Conservation (phyloP, 108 stramenopile species). For the Fragilaria crotonensis region DNA sequence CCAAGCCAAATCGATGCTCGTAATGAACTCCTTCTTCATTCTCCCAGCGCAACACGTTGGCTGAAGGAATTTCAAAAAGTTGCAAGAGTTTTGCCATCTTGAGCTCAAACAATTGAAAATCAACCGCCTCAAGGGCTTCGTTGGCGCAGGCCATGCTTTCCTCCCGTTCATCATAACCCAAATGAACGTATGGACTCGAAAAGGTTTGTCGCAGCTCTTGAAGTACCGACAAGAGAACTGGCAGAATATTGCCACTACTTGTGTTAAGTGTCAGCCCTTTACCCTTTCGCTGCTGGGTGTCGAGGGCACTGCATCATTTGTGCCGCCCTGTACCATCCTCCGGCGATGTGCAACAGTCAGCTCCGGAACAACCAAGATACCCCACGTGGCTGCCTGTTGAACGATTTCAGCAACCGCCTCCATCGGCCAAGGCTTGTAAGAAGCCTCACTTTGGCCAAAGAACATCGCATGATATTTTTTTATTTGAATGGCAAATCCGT, state of each 20-base stretch:
- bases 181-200: conserved; percentile 18
- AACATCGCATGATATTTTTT: not conserved
- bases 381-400: not conserved
- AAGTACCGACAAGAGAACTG: conserved; percentile 1
- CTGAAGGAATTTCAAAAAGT: conserved; percentile 1
- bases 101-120: conserved; percentile 13
- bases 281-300: conserved; percentile 6
- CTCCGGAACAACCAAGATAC: conserved; percentile 31
- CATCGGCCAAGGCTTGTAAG: not conserved
- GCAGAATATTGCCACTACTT: not conserved
- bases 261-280: conserved; percentile 9
- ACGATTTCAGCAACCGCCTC: conserved; percentile 1
- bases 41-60: conserved; percentile 20
- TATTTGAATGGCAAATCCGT: conserved; percentile 10
- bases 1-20: conserved; percentile 12
- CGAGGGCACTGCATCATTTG: conserved; percentile 20
- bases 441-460: not conserved
- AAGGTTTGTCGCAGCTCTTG: conserved; percentile 10
- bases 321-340: conserved; percentile 19
- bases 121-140: conserved; percentile 1
- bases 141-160: conserved; percentile 13
- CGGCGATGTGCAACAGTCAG: conserved; percentile 17
- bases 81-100: conserved; percentile 8
- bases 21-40: conserved; percentile 18
- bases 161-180: conserved; percentile 25